phyloP scores from a whole-genome alignment of 1,284 basidiomycete genomes.

The Malassezia equina region DNA sequence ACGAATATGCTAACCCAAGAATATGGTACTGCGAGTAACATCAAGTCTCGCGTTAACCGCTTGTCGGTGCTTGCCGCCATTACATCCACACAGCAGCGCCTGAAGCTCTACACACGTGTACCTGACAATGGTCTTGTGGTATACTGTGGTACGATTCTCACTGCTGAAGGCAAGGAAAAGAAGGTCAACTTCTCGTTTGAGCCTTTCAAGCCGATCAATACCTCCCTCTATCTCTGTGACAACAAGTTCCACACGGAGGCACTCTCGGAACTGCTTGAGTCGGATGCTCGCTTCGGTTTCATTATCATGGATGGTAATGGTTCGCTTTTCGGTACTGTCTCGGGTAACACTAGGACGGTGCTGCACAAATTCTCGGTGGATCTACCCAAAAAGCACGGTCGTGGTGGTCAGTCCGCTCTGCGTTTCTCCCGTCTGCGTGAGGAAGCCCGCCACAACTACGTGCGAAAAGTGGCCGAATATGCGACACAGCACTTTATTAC shows the following conservation, averaged over 20 bases:
- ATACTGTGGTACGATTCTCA: conserved; percentile 80
- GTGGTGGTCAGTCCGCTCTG: conserved; percentile 98
- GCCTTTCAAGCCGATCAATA: conserved; percentile 88
- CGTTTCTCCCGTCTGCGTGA: conserved; percentile 99
- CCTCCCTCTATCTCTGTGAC: conserved; percentile 88
- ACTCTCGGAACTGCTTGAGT: conserved; percentile 88
- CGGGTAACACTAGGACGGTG: conserved; percentile 93
- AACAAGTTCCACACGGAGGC: conserved; percentile 99
- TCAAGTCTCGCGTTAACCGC: conserved; percentile 98
- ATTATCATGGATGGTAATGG: conserved; percentile 99
- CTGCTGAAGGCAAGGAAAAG: conserved; percentile 92
- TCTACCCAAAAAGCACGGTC: conserved; percentile 98
- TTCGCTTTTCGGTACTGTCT: conserved; percentile 85
- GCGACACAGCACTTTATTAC: conserved; percentile 98
- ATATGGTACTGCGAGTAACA: conserved; percentile 76
- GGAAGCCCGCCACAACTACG: conserved; percentile 98
- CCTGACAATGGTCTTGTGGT: conserved; percentile 95
- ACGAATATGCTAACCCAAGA: conserved; percentile 95
- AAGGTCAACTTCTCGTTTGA: conserved; percentile 83
- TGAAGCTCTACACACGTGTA: conserved; percentile 81
- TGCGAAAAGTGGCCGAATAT: conserved; percentile 92
- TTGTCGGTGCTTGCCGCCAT: conserved; percentile 95
- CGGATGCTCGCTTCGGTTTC: conserved; percentile 95
- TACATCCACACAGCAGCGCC: conserved; percentile 93
- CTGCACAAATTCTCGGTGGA: conserved; percentile 98